Evolutionary conservation across 352 stramenopile genomes (phyloP).

Genomic region (Globisporangium emineosum): DNA sequence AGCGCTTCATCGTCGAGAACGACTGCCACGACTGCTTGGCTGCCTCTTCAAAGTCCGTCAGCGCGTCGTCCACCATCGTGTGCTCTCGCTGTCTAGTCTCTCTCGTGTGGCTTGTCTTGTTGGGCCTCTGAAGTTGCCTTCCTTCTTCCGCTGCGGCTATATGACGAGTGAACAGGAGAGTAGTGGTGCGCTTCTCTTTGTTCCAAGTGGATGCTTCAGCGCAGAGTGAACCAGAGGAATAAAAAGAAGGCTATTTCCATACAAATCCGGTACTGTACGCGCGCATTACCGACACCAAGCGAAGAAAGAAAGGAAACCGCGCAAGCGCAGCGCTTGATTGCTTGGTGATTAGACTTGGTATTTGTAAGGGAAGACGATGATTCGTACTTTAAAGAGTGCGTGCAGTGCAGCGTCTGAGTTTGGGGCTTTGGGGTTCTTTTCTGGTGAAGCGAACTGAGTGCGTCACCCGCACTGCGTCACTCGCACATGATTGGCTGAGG

Average conservation of each 20-base stretch:
- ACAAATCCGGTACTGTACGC: neutral
- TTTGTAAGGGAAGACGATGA: neutral
- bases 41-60: conserved; percentile 56
- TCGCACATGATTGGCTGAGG: conserved; percentile 9
- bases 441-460: conserved; percentile 4
- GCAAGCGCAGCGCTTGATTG: neutral
- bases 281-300: neutral
- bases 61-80: conserved; percentile 37
- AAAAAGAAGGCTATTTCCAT: conserved; percentile 4
- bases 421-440: conserved; percentile 2
- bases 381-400: neutral
- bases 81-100: neutral
- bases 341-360: conserved; percentile 13
- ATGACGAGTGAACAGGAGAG: neutral
- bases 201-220: conserved; percentile 1
- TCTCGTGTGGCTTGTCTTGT: neutral
- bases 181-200: neutral
- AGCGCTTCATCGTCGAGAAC: conserved; percentile 85
- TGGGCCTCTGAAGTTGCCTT: neutral
- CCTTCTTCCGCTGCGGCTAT: neutral
- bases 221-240: neutral
- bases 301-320: neutral
- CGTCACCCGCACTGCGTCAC: conserved; percentile 11
- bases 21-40: conserved; percentile 86
- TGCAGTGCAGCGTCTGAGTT: conserved; percentile 2